Evolutionary conservation across 225 moss, liverwort and hornwort genomes (phyloP).

Genomic region (Polytrichum formosum): DNA sequence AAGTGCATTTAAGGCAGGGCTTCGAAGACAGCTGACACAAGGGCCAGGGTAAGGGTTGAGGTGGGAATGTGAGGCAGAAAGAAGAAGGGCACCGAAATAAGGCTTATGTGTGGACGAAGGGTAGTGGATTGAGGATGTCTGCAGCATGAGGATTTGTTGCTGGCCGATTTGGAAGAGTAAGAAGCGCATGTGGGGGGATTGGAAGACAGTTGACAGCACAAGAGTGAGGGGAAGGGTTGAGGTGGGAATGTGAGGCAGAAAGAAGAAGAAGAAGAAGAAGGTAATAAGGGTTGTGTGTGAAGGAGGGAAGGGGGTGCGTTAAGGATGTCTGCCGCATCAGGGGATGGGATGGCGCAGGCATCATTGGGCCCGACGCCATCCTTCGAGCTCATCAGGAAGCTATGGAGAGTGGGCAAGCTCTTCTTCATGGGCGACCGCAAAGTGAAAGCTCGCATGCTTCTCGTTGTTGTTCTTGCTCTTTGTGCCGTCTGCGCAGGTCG

Average conservation of each 20-base stretch:
- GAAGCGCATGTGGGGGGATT: too few species aligned
- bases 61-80: not conserved
- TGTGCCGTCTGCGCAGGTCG: slow-evolving; percentile 56
- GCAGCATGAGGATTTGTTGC: slow-evolving; percentile 13
- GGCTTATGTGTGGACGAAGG: not conserved
- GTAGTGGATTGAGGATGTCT: slow-evolving; percentile 14
- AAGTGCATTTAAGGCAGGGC: too few species aligned
- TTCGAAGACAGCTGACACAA: too few species aligned
- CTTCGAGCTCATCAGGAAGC: slow-evolving; percentile 58
- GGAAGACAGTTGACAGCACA: too few species aligned
- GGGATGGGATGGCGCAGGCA: slow-evolving; percentile 17
- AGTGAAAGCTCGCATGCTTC: slow-evolving; percentile 30
- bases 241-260: not conserved
- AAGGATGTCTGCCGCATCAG: slow-evolving; percentile 27
- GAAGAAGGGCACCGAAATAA: not conserved
- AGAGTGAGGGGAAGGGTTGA: too few species aligned
- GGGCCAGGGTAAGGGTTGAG: too few species aligned
- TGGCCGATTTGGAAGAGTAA: too few species aligned
- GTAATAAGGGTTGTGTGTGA: not conserved
- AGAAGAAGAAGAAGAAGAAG: not conserved
- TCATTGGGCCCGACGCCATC: slow-evolving; percentile 50
- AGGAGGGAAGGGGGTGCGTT: not conserved
- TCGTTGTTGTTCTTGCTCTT: slow-evolving; percentile 42
- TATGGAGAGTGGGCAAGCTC: slow-evolving; percentile 78
- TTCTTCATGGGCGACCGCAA: slow-evolving; percentile 74